Evolutionary conservation across 371 early-diverging fungal genomes (phyloP), one percentile per base, ranked within the genome.

Genomic region (Smittium culicis): DNA sequence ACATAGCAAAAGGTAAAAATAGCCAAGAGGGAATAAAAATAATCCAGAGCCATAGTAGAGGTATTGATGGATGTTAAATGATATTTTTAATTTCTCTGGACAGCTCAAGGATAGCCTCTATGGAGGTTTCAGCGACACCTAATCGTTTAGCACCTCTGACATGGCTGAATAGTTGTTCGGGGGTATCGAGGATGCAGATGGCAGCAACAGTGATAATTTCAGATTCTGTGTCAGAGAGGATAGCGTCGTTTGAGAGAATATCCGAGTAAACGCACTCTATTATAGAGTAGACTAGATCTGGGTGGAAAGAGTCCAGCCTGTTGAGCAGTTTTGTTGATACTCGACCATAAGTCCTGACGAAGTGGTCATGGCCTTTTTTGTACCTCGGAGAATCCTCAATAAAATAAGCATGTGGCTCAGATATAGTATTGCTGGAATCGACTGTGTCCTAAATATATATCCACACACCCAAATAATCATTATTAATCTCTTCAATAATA

Each of bases 81-180:
- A n/a, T 11, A 25, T 11, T 57, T 57, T 27, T 57, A 57, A 57
- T 57, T 32, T 62, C 62, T 35, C 64, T 56, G 0, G 74, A 70
- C 17, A 74, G 17, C 3, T 66, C 66, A 25, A n/a, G 58, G 20
- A 71, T 68, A 5, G 74, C 69, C 0, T 66, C 66, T 45, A 74
- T 71, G 58, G 67, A 67, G 0, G 57, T 67, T 2, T 57, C 5
- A 3, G 74, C 35, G 1, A 71, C 77, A 16, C 76, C 76, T 25
- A 71, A 45, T 28, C 71, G 58, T 0, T 63, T 70, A 2, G 77
- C 77, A 2, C 77, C 76, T 25, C 70, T 54, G 0, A 68, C 65
- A 28, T 81, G 81, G 65, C 81, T 82, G 64, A 82, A 81, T 34
- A 80, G 72, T 64, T 81, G 81, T 0, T 75, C 71, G 1, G 82